phyloP scores from a whole-genome alignment of 768 basidiomycete species.

The Tephrocybe sp. region DNA sequence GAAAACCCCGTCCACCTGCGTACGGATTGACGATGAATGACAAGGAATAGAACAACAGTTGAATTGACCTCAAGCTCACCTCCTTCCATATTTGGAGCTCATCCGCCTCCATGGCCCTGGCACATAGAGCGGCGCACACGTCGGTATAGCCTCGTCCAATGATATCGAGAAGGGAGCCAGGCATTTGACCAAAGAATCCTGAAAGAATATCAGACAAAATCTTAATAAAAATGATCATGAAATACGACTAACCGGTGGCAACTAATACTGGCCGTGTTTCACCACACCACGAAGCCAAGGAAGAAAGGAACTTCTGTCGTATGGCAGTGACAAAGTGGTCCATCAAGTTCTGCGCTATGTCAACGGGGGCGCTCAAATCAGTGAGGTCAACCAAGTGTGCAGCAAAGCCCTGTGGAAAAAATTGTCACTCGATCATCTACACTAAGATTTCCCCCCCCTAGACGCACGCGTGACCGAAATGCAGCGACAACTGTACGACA shows the following conservation, averaged over 20 bases:
- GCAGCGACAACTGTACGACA: slow-evolving; percentile 13
- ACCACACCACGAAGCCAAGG: neutral
- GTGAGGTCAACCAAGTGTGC: slow-evolving; percentile 6
- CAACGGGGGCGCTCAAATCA: neutral
- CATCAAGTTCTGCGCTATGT: neutral
- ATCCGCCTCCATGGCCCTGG: slow-evolving; percentile 2
- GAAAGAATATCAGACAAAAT: neutral
- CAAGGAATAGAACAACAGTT: neutral
- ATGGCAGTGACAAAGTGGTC: neutral
- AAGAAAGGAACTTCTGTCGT: neutral
- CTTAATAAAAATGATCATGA: neutral
- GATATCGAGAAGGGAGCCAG: slow-evolving; percentile 5
- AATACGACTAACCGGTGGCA: neutral
- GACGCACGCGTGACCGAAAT: slow-evolving; percentile 1
- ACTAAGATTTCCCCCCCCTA: neutral
- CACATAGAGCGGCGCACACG: slow-evolving; percentile 12
- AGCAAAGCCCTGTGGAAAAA: neutral
- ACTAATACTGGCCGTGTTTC: neutral
- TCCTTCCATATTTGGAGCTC: slow-evolving; percentile 14
- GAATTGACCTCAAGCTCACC: slow-evolving; percentile 1
- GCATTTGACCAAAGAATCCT: slow-evolving; percentile 11
- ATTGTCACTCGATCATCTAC: neutral
- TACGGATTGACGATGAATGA: neutral
- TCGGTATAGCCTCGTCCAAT: slow-evolving; percentile 13
- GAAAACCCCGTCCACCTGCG: slow-evolving; percentile 9